Evolutionary conservation across 768 basidiomycete species (phyloP).

Genomic region (Boletellus ananas): DNA sequence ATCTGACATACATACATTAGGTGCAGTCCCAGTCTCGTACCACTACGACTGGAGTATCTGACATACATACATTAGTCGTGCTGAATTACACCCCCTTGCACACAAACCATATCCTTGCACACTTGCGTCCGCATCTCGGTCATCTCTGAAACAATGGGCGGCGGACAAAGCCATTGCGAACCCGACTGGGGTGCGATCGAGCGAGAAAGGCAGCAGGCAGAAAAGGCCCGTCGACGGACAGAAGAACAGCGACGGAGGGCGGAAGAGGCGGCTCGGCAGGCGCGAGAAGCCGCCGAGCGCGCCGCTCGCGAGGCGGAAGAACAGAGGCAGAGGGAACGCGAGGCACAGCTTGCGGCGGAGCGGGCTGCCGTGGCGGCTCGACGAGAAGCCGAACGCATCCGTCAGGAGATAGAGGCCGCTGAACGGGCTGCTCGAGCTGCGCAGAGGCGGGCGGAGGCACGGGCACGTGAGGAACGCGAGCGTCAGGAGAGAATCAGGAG

Average conservation of each 20-base stretch:
- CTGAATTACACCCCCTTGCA: too few species aligned
- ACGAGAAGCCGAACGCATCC: conserved; percentile 22
- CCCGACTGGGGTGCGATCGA: conserved; percentile 25
- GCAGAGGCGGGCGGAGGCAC: conserved; percentile 20
- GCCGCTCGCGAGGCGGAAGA: conserved; percentile 21
- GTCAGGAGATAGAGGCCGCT: conserved; percentile 20
- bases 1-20: too few species aligned
- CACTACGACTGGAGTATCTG: too few species aligned
- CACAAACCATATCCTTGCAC: not conserved
- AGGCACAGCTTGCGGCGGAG: conserved; percentile 19
- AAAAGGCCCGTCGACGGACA: conserved; percentile 18
- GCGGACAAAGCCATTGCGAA: conserved; percentile 18
- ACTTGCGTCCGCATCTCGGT: not conserved
- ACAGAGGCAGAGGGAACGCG: conserved; percentile 11
- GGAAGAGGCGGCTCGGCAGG: conserved; percentile 19
- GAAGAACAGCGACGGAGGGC: conserved; percentile 17
- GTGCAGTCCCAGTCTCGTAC: too few species aligned
- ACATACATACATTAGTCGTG: too few species aligned
- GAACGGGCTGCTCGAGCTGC: conserved; percentile 22
- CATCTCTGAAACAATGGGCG: conserved; percentile 19
- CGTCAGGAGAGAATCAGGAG: conserved; percentile 15
- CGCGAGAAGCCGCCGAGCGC: conserved; percentile 22
- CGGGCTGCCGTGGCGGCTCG: conserved; percentile 22
- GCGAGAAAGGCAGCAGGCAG: conserved; percentile 13
- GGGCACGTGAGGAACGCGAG: conserved; percentile 22